Evolutionary conservation across 257 asterid genomes (phyloP).

Genomic region (Perilla frutescens): DNA sequence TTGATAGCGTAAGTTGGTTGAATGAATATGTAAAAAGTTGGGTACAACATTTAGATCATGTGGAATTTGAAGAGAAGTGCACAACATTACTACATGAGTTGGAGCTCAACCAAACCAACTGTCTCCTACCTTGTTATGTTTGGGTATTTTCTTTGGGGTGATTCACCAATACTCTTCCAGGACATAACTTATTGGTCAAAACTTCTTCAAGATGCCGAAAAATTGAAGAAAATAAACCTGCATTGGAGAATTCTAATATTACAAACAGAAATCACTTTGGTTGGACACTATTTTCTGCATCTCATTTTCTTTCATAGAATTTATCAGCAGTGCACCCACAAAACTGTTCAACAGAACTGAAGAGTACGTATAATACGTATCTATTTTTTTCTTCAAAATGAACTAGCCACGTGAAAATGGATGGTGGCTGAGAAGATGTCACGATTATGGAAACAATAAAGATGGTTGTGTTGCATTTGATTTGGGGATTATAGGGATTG

Average conservation of each 20-base stretch:
- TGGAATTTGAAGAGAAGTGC: no score
- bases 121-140: no score
- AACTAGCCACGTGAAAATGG: neutral
- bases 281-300: neutral
- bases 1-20: no score
- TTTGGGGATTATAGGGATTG: neutral
- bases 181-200: slow-evolving; percentile 51
- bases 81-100: no score
- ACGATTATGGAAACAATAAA: neutral
- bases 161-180: slow-evolving; percentile 40
- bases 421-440: neutral
- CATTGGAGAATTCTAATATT: neutral
- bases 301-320: neutral
- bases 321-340: no score
- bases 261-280: neutral
- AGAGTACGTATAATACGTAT: no score
- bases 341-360: neutral
- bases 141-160: no score
- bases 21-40: no score
- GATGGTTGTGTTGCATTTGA: neutral
- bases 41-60: no score
- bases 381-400: neutral
- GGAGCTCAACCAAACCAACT: no score
- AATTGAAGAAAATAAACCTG: slow-evolving; percentile 60
- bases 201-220: slow-evolving; percentile 63